phyloP scores from a whole-genome alignment of 1,284 basidiomycete species.

The Cryptococcus sp. region DNA sequence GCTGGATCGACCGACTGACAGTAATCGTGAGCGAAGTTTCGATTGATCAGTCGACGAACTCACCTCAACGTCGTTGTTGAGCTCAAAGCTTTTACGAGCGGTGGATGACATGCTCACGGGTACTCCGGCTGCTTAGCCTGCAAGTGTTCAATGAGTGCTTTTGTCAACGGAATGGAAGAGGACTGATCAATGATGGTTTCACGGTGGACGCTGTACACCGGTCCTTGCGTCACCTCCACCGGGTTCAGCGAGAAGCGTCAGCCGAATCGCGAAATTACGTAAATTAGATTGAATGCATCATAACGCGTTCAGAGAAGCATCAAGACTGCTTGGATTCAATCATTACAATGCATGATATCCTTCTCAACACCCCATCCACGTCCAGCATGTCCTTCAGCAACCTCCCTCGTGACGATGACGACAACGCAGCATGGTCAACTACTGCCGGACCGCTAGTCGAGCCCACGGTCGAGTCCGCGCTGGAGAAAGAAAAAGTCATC shows the following conservation, averaged over 20 bases:
- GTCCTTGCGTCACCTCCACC: neutral
- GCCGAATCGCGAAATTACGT: neutral
- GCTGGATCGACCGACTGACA: slow-evolving; percentile 40
- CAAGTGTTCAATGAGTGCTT: no score
- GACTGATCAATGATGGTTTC: no score
- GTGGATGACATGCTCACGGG: slow-evolving; percentile 13
- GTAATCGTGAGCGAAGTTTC: neutral
- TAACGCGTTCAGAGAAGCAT: no score
- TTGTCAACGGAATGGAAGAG: no score
- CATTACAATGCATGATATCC: no score
- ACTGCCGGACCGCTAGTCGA: slow-evolving; percentile 9
- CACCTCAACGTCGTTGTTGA: slow-evolving; percentile 71
- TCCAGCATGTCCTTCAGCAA: slow-evolving; percentile 12
- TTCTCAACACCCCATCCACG: neutral
- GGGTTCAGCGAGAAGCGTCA: neutral
- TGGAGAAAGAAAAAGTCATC: slow-evolving; percentile 48
- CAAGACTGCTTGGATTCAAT: no score
- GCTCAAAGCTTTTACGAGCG: slow-evolving; percentile 71
- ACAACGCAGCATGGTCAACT: slow-evolving; percentile 12
- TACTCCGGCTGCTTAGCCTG: neutral
- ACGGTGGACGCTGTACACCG: neutral
- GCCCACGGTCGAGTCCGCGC: slow-evolving; percentile 38
- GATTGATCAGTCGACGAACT: slow-evolving; percentile 6
- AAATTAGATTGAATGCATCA: neutral
- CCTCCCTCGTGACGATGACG: slow-evolving; percentile 4